Base-by-base conservation (phyloP, 1,284 basidiomycete genomes). In the Cystobasidiaceae sp. region DNA sequence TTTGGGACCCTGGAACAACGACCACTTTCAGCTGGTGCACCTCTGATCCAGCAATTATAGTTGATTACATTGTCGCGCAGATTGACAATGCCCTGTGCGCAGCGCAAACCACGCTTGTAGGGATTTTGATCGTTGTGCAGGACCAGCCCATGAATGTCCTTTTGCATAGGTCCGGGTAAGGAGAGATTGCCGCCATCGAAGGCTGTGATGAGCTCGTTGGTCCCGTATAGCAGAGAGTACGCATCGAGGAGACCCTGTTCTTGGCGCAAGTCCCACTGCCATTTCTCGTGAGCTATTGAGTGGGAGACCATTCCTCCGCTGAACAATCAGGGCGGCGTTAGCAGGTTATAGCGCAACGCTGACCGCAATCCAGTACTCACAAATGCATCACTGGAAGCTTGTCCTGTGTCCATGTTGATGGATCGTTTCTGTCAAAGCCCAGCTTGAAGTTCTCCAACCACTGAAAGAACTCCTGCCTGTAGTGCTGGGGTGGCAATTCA, bases 1-100 rank as follows among this genome's bases (percentile, higher is more conserved):
- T 33, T 75, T 63, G 0, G 75, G 75, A 4, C 78, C 79, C n/a
- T n/a, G n/a, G n/a, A n/a, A n/a, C n/a, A n/a, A n/a, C n/a, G n/a
- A n/a, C n/a, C n/a, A n/a, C n/a, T n/a, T n/a, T n/a, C n/a, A n/a
- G n/a, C n/a, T n/a, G n/a, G n/a, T n/a, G n/a, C n/a, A n/a, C n/a
- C n/a, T n/a, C n/a, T n/a, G n/a, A n/a, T n/a, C n/a, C n/a, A n/a
- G n/a, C n/a, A n/a, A n/a, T n/a, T n/a, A n/a, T n/a, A n/a, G n/a
- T n/a, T n/a, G n/a, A n/a, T n/a, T n/a, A n/a, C n/a, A 68, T 79
- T 78, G 30, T 73, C 63, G 44, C 67, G 67, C 21, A 78, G 71
- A 67, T 79, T 78, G 49, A 76, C 72, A 58, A 79, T 77, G 25
- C 79, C 79, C 65, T 79, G 78, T 4, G 78, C 71, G 65, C 78